Evolutionary conservation across 306 rosid genomes (phyloP), one percentile per base, ranked within the genome.

Genomic region (Begonia fuchsioides): DNA sequence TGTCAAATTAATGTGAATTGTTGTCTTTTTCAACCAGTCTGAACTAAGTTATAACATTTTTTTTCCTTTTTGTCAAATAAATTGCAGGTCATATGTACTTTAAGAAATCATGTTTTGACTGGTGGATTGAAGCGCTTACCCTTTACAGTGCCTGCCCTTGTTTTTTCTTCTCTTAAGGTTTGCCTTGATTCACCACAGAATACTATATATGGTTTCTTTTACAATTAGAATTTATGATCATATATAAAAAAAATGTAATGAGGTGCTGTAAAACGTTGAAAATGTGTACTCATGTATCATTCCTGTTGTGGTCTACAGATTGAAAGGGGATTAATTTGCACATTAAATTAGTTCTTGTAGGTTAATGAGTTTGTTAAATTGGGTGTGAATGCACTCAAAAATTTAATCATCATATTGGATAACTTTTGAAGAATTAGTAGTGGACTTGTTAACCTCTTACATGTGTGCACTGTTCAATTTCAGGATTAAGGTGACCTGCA

Each of bases 101-200:
- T 85, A 68, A 76, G 76, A 77, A 79, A 85, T 76, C 94, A 92
- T 61, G 67, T 92, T 69, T 55, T 79, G 64, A 59, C 73, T 12
- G 98, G 98, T 69, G 98, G 96, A 67, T 71, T 90, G 44, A 85
- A 69, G 67, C 96, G 98, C 45, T 67, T 92, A n/a, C 93, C 86
- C 38, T 92, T 75, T 65, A 92, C 96, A 15, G 63, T 82, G 63
- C 96, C 98, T 35, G 81, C 98, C 67, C 77, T 92, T 20, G 75
- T 92, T 55, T 82, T 85, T 76, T 77, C 85, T 69, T 77, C 86
- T 46, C 70, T 92, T 13, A 92, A 92, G 98, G 98, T 92, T 60
- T 64, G 70, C 32, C 49, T 60, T 63, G 32, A 20, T 20, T 3
- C 32, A 20, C 32, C 32, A 20, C 32, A 20, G 32, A 20, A 20